Conservation (phyloP, 164 flowering plant genomes). For the Nymphaea thermarum region DNA sequence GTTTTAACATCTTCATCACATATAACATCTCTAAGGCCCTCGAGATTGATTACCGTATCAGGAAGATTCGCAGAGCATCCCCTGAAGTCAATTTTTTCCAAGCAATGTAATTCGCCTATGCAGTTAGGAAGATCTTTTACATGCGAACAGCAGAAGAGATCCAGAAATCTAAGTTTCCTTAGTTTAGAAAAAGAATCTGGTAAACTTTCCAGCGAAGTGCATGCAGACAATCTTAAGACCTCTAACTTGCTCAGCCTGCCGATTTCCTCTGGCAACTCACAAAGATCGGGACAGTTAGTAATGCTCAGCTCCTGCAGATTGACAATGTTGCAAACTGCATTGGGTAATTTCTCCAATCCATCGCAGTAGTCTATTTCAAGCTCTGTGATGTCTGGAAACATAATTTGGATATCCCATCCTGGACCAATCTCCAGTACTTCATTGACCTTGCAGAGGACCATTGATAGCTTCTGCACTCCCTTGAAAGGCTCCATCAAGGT, state of each 20-base stretch:
- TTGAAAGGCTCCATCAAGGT: conserved; percentile 18
- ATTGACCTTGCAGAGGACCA: conserved; percentile 47
- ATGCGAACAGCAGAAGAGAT: conserved; percentile 62
- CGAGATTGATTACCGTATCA: conserved; percentile 16
- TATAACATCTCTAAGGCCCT: conserved; percentile 33
- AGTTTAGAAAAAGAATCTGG: conserved; percentile 40
- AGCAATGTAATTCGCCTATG: conserved; percentile 26
- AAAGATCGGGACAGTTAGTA: conserved; percentile 59
- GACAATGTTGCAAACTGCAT: conserved; percentile 28
- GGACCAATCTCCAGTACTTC: conserved; percentile 1
- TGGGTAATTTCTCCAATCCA: conserved; percentile 40
- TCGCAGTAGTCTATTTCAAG: conserved; percentile 67
- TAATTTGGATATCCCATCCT: neutral
- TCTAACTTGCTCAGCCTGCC: conserved; percentile 30
- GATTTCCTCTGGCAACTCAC: conserved; percentile 34
- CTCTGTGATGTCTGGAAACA: conserved; percentile 50
- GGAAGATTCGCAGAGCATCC: conserved; percentile 49
- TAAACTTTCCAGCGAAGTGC: conserved; percentile 39
- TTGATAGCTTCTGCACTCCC: conserved; percentile 37
- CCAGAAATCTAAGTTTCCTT: conserved; percentile 35
- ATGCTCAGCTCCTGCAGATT: conserved; percentile 41
- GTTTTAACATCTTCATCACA: conserved; percentile 56
- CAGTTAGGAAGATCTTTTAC: conserved; percentile 42
- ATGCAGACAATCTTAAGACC: conserved; percentile 47
- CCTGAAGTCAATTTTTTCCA: conserved; percentile 81